Evolutionary conservation across 208 protist genomes (phyloP).

Genomic region (Trypanosoma rangeli): DNA sequence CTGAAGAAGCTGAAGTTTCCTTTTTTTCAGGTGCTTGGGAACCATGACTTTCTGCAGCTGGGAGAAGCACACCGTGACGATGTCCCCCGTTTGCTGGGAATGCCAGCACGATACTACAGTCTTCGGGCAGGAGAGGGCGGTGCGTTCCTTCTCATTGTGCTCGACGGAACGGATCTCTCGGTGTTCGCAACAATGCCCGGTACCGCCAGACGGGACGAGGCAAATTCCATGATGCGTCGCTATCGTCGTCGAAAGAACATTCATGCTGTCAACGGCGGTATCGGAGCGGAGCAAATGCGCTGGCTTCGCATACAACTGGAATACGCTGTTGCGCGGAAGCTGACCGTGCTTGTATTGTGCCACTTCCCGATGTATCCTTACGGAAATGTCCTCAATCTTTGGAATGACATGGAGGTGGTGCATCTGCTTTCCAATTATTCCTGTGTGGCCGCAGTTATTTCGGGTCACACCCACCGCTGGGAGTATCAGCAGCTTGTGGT

Average conservation of each 20-base stretch:
- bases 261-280: conserved; percentile 16
- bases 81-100: conserved; percentile 17
- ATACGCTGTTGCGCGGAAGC: neutral
- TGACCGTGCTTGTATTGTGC: conserved; percentile 13
- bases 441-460: conserved; percentile 21
- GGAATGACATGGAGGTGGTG: conserved; percentile 32
- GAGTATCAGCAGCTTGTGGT: conserved; percentile 3
- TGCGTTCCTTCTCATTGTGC: conserved; percentile 24
- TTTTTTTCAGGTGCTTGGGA: conserved; percentile 27
- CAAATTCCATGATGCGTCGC: neutral
- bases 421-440: conserved; percentile 15
- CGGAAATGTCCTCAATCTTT: conserved; percentile 14
- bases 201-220: neutral
- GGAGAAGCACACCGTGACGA: neutral
- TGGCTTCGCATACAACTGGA: conserved; percentile 22
- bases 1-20: conserved; percentile 9
- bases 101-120: conserved; percentile 27
- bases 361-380: conserved; percentile 26
- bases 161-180: conserved; percentile 25
- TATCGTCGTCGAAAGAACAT: conserved; percentile 9
- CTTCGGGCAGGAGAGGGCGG: conserved; percentile 9
- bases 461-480: conserved; percentile 23
- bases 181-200: conserved; percentile 11
- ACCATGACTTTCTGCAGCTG: conserved; percentile 21
- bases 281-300: conserved; percentile 14